Evolutionary conservation across 345 rosid species (phyloP), one percentile per base, ranked within the genome.

Genomic region (Citrus reticulata): DNA sequence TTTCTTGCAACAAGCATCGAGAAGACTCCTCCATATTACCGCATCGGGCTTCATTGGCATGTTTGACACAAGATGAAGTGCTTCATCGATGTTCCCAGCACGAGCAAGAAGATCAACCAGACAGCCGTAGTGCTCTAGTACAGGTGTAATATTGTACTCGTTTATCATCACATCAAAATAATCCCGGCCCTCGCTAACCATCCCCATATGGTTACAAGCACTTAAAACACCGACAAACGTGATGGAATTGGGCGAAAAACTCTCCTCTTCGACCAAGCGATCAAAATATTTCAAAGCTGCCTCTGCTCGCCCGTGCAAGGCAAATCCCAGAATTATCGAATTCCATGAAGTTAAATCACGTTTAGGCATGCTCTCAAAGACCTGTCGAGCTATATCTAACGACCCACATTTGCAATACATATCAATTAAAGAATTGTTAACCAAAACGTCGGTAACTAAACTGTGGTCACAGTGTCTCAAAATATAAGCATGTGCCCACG

Each of bases 21-120:
- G 98, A 34, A 95, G 92, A 81, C 95, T 87, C 85, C 98, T 95
- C 97, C 97, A 93, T 35, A 93, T 91, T 34, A 91, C 92, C 1
- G 59, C 86, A 70, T 95, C 98, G 22, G 97, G 97, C 83, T 85
- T 93, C 85, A 90, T 81, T 0, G 89, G 90, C 97, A 93, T 95
- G 67, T 17, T 80, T 46, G 81, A 85, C 16, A 95, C 87, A 62
- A 93, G 75, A 77, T 89, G 82, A 32, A 93, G 82, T 8, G 97
- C 98, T 81, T 91, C 93, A 32, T 70, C 85, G 19, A 90, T 85
- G 68, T 84, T 84, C 71, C 98, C 94, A 64, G 97, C 93, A 67
- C 93, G 94, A 34, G 97, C 92, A 51, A 89, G 82, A 54, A 95
- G 88, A 81, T 93, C 93, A 40, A 93, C 81, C 68, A 93, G 79